A percentile compares a stretch with the other conserved stretches of the same genome.
Evolutionary conservation across 2,329 filamentous ascomycete species (phyloP).

Genomic region (Ceratocystis lukuohia): DNA sequence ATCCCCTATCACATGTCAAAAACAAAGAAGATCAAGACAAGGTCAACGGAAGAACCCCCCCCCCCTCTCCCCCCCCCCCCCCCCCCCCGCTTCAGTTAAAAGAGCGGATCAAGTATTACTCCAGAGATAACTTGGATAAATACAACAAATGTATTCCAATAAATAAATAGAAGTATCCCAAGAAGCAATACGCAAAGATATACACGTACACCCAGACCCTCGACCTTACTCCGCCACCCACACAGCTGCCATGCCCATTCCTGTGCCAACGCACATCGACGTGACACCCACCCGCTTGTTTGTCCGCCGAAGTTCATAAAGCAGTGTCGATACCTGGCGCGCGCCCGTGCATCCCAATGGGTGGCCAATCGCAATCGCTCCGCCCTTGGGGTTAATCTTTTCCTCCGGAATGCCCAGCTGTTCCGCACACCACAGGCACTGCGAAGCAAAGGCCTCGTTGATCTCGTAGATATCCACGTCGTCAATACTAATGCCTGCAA

Average conservation of each 20-base stretch:
- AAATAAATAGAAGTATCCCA: background rate
- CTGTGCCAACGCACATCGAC: conserved; percentile 92
- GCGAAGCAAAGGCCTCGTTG: conserved; percentile 95
- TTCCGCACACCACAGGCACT: conserved; percentile 87
- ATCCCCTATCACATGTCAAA: conserved; percentile 19
- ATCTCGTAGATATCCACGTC: conserved; percentile 98
- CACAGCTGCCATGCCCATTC: conserved; percentile 94
- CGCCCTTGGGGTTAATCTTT: conserved; percentile 96
- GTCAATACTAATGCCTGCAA: conserved; percentile 71
- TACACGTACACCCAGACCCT: background rate
- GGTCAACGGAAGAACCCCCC: no score
- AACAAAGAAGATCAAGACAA: background rate
- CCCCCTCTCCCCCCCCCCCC: no score
- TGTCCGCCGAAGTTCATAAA: conserved; percentile 78
- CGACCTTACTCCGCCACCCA: conserved; percentile 74
- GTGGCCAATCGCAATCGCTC: conserved; percentile 91
- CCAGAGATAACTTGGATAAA: background rate
- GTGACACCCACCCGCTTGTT: conserved; percentile 79
- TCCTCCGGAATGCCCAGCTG: conserved; percentile 68
- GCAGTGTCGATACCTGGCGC: conserved; percentile 78
- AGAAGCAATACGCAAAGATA: background rate
- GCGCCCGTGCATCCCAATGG: conserved; percentile 90
- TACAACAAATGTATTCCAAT: background rate
- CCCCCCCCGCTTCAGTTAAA: no score
- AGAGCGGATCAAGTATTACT: no score